These are phyloP conservation scores for Salvia splendens DNA, from an alignment of 257 asterid genomes.

Conservation along the genomic window DNA sequence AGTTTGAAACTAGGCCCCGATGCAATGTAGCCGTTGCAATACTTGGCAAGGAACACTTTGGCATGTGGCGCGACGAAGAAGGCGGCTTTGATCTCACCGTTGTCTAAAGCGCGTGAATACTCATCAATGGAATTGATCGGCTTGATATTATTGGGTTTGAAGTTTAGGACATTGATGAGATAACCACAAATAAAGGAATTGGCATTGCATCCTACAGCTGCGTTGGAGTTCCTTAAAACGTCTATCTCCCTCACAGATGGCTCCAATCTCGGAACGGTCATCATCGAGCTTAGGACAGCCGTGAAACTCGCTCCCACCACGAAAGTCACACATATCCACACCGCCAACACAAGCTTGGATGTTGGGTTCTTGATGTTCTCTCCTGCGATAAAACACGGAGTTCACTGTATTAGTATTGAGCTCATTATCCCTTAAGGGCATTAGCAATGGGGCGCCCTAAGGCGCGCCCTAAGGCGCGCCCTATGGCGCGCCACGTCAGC, in stretches of 20 bases:
- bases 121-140: constrained; percentile 35
- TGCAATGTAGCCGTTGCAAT: constrained; percentile 52
- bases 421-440: too few species aligned
- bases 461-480: too few species aligned
- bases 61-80: constrained; percentile 64
- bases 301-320: too few species aligned
- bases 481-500: too few species aligned
- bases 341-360: too few species aligned
- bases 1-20: constrained; percentile 54
- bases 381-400: too few species aligned
- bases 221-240: constrained; percentile 42
- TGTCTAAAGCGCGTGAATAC: constrained; percentile 48
- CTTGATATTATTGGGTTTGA: constrained; percentile 42
- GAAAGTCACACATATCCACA: too few species aligned
- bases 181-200: constrained; percentile 50
- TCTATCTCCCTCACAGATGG: constrained; percentile 47
- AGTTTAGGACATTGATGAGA: constrained; percentile 38
- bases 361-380: too few species aligned
- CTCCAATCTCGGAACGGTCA: constrained; percentile 58
- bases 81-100: constrained; percentile 61
- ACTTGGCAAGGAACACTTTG: constrained; percentile 51
- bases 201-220: constrained; percentile 55
- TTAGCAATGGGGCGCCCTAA: too few species aligned
- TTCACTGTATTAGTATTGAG: too few species aligned
- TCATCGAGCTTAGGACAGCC: constrained; percentile 30